A percentile compares a stretch with the other conserved stretches of the same genome.
phyloP scores from a whole-genome alignment of 1,284 basidiomycete species.

The Marasmius tenuissimus region DNA sequence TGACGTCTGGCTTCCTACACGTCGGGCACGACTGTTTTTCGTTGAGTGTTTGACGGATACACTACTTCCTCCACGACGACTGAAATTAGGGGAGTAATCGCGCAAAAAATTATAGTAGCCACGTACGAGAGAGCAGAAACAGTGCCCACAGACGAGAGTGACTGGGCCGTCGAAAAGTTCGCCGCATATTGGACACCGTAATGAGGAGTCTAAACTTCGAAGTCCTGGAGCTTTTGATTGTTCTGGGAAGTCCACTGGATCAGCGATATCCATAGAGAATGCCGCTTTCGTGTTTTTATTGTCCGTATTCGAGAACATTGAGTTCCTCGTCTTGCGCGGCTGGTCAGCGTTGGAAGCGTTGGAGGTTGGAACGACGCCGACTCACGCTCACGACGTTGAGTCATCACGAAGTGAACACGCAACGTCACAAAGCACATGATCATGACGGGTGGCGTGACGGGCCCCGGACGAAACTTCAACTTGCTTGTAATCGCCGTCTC shows the following conservation, averaged over 20 bases:
- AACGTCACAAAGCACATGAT: not conserved
- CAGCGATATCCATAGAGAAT: slow-evolving; percentile 43
- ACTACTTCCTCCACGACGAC: slow-evolving; percentile 38
- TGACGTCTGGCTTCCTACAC: slow-evolving; percentile 51
- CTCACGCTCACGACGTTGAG: not conserved
- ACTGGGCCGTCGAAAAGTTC: slow-evolving; percentile 73
- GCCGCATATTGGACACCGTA: slow-evolving; percentile 71
- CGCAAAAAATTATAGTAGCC: not conserved
- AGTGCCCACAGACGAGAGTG: slow-evolving; percentile 69
- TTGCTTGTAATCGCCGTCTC: not conserved
- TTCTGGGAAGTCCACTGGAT: slow-evolving; percentile 67
- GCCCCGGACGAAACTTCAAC: not conserved
- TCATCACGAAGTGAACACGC: not conserved
- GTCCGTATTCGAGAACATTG: not conserved
- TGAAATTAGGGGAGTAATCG: not conserved
- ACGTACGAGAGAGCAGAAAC: slow-evolving; percentile 74
- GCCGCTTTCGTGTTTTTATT: not conserved
- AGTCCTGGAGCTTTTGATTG: slow-evolving; percentile 45
- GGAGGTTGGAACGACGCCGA: not conserved
- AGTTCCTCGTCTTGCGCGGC: too few relatives aligned
- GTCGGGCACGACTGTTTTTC: slow-evolving; percentile 64
- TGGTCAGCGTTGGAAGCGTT: not conserved
- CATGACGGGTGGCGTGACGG: not conserved
- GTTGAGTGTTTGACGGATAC: slow-evolving; percentile 57
- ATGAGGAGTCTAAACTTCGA: slow-evolving; percentile 57